Evolutionary conservation across 2,329 filamentous ascomycete genomes (phyloP).

Genomic region (Penicillium sp.): DNA sequence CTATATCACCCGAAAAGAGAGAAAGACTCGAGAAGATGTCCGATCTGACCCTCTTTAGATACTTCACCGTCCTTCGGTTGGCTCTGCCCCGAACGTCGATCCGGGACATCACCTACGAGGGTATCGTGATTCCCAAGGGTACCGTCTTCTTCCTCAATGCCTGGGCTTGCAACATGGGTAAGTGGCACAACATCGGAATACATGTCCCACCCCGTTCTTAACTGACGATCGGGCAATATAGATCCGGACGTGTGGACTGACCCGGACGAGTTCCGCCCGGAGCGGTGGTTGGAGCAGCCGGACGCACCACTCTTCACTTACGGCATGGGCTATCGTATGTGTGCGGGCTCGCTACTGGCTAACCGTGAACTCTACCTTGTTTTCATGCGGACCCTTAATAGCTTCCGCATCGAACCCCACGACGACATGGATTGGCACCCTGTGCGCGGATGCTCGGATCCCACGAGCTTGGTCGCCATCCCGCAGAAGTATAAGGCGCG

Average conservation of each 20-base stretch:
- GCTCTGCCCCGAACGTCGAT: conserved; percentile 66
- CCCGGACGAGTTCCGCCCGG: conserved; percentile 62
- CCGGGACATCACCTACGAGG: conserved; percentile 63
- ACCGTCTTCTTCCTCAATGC: conserved; percentile 69
- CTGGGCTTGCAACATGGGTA: conserved; percentile 72
- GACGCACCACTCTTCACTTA: conserved; percentile 69
- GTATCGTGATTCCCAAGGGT: conserved; percentile 62
- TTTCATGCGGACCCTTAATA: conserved; percentile 65
- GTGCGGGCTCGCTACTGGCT: conserved; percentile 65
- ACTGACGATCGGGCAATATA: conserved; percentile 17
- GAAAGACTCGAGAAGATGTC: too few relatives aligned
- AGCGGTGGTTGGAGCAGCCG: conserved; percentile 66
- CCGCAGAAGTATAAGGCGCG: conserved; percentile 61
- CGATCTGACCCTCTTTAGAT: conserved; percentile 40
- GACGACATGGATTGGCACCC: conserved; percentile 64
- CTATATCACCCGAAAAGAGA: too few relatives aligned
- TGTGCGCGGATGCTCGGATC: conserved; percentile 63
- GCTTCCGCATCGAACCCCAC: conserved; percentile 62
- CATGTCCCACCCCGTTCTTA: not conserved
- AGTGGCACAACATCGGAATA: conserved; percentile 21
- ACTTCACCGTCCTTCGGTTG: conserved; percentile 67
- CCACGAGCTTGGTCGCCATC: conserved; percentile 65
- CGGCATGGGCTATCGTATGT: conserved; percentile 70
- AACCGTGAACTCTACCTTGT: conserved; percentile 69
- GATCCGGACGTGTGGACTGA: conserved; percentile 63